phyloP scores from a whole-genome alignment of 1,139 yeast species.

The Saccharomycopsis hybrid region DNA sequence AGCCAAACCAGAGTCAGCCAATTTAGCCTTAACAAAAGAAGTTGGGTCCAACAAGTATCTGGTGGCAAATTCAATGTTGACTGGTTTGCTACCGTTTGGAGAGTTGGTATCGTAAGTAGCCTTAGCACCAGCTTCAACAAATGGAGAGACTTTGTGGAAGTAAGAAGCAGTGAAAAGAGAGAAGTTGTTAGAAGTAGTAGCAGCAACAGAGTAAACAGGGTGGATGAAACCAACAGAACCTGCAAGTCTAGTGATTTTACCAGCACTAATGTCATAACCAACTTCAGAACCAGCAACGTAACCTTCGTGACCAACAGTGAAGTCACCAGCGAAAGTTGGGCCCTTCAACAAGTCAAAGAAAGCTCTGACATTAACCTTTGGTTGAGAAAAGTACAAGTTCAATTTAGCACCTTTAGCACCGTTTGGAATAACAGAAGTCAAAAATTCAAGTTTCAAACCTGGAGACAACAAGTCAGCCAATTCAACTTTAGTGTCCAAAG shows the following conservation, averaged over 20 bases:
- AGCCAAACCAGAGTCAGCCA: conserved; percentile 94
- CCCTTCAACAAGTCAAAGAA: conserved; percentile 94
- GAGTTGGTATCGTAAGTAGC: conserved; percentile 92
- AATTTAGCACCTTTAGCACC: conserved; percentile 86
- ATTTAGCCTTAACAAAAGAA: conserved; percentile 92
- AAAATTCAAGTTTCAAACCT: conserved; percentile 90
- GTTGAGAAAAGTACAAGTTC: conserved; percentile 88
- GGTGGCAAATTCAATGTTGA: conserved; percentile 88
- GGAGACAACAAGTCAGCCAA: conserved; percentile 88
- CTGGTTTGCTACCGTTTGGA: conserved; percentile 54
- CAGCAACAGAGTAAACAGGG: conserved; percentile 80
- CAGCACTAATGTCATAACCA: conserved; percentile 91
- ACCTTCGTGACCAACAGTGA: conserved; percentile 93
- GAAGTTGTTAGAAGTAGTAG: conserved; percentile 85
- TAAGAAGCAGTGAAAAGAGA: conserved; percentile 91
- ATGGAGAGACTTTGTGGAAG: conserved; percentile 90
- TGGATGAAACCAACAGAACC: conserved; percentile 92
- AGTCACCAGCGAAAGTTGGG: conserved; percentile 91
- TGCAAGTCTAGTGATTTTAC: conserved; percentile 90
- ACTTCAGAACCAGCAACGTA: conserved; percentile 96
- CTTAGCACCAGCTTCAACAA: conserved; percentile 96
- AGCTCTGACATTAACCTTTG: conserved; percentile 89
- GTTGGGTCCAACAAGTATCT: conserved; percentile 84
- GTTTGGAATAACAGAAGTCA: conserved; percentile 83
- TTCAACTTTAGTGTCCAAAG: conserved; percentile 89